phyloP scores from a whole-genome alignment of 352 stramenopile genomes.

The Phytophthora fragariae region DNA sequence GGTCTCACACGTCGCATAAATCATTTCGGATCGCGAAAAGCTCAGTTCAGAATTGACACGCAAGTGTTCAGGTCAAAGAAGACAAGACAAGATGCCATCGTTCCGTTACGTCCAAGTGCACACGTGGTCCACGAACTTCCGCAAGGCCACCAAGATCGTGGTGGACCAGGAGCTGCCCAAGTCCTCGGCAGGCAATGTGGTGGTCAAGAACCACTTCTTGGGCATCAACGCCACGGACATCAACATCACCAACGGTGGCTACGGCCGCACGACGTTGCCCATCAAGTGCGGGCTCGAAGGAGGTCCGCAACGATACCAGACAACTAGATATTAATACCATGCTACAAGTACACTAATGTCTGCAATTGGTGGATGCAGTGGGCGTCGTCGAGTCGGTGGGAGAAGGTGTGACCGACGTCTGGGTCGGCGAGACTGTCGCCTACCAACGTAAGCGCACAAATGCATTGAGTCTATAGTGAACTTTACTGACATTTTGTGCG shows the following conservation, averaged over 20 bases:
- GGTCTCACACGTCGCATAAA: slow-evolving; percentile 27
- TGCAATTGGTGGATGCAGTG: slow-evolving; percentile 24
- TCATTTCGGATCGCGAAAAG: neutral
- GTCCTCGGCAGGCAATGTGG: slow-evolving; percentile 33
- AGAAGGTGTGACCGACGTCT: slow-evolving; percentile 46
- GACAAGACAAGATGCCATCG: slow-evolving; percentile 30
- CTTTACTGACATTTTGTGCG: neutral
- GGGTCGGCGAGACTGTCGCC: slow-evolving; percentile 47
- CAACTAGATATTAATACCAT: neutral
- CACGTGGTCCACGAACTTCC: slow-evolving; percentile 53
- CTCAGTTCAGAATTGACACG: slow-evolving; percentile 15
- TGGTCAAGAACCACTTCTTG: slow-evolving; percentile 47
- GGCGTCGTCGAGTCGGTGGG: slow-evolving; percentile 52
- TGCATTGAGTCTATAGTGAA: neutral
- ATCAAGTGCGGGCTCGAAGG: slow-evolving; percentile 42
- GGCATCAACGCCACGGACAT: slow-evolving; percentile 66
- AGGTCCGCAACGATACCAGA: slow-evolving; percentile 18
- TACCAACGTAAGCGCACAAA: slow-evolving; percentile 44
- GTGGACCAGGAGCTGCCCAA: slow-evolving; percentile 39
- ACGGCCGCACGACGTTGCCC: slow-evolving; percentile 30
- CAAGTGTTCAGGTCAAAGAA: neutral
- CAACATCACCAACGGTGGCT: slow-evolving; percentile 51
- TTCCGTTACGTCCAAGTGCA: slow-evolving; percentile 48
- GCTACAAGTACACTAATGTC: neutral
- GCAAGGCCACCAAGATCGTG: slow-evolving; percentile 51